Conservation (phyloP, 1,139 yeast species). For the Taphrina wiesneri region DNA sequence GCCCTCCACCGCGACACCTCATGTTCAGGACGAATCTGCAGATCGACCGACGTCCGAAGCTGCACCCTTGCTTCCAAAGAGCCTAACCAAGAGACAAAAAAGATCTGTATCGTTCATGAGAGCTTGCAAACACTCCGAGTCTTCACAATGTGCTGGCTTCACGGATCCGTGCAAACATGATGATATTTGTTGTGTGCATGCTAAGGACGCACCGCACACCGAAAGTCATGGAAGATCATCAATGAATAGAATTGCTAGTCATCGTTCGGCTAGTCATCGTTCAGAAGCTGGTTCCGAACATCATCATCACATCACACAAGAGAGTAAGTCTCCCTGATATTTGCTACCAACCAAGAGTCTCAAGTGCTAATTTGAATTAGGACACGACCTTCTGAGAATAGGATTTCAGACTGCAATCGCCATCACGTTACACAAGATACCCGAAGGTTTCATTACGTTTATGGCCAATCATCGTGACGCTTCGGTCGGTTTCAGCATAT, state of each 20-base stretch:
- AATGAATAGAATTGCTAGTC: not conserved
- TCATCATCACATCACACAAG: conserved; percentile 57
- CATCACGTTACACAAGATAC: conserved; percentile 82
- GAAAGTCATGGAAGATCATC: not conserved
- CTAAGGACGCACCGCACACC: not conserved
- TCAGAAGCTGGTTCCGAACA: conserved; percentile 54
- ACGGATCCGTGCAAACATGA: conserved; percentile 20
- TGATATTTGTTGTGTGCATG: conserved; percentile 3
- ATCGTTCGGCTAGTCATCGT: not conserved
- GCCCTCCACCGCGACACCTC: not conserved
- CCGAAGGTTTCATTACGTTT: conserved; percentile 90
- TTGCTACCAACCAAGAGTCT: not conserved
- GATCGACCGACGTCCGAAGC: not conserved
- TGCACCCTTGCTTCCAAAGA: not conserved
- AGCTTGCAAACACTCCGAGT: conserved; percentile 6
- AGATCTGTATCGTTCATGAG: conserved; percentile 1
- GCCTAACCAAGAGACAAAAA: conserved; percentile 1
- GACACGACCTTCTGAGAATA: conserved; percentile 73
- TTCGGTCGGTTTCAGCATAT: conserved; percentile 72
- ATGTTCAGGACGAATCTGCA: not conserved
- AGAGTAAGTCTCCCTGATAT: not conserved
- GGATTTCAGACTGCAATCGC: conserved; percentile 91
- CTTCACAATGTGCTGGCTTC: conserved; percentile 25
- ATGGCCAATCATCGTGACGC: conserved; percentile 76
- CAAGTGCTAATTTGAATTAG: conserved; percentile 32